Evolutionary conservation across 2,329 filamentous ascomycete species (phyloP), one percentile per base, ranked within the genome.

Genomic region (Nothopassalora personata): DNA sequence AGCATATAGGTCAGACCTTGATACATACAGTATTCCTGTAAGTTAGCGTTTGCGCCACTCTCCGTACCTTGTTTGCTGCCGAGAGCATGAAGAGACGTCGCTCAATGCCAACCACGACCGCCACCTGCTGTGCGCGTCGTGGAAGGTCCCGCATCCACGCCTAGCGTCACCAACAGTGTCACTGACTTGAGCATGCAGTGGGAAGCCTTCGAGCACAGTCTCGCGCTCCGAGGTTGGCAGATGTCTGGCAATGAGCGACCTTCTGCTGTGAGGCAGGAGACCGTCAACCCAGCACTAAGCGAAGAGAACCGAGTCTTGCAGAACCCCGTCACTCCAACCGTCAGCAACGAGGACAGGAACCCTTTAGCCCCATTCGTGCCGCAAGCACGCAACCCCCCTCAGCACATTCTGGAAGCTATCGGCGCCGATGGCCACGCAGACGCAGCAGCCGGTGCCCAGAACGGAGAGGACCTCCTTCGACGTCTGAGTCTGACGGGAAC

Each of bases 391-490:
- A 55, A 62, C 30, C 58, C 57, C 8, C 64, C 64, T 15, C 56
- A 54, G 28, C 63, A 66, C 36, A 45, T 66, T 27, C 61, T 65
- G 18, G 64, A 66, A 55, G 60, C 64, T n/a, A 53, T 65, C 15
- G 64, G 63, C 36, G 63, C 64, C 39, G 53, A 59, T 47, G 60
- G 60, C 8, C 39, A 39, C 27, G 52, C 74, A 4, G 73, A 80
- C 54, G 73, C 73, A 27, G 76, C 74, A 13, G 76, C 74, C 50
- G 78, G 77, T 58, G 77, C 76, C 39, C 74, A 72, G 47, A 76
- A 77, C 3, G 77, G 76, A 13, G 76, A 78, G 57, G 81, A 84
- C 36, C 68, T 84, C 39, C 70, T 84, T 48, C 77, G 79, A 54
- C 79, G 80, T n/a, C 67, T 84, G 62, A 83, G 81, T 65, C 70